Conservation (phyloP, 148 eudicot genomes). For the Rhododendron simsii region DNA sequence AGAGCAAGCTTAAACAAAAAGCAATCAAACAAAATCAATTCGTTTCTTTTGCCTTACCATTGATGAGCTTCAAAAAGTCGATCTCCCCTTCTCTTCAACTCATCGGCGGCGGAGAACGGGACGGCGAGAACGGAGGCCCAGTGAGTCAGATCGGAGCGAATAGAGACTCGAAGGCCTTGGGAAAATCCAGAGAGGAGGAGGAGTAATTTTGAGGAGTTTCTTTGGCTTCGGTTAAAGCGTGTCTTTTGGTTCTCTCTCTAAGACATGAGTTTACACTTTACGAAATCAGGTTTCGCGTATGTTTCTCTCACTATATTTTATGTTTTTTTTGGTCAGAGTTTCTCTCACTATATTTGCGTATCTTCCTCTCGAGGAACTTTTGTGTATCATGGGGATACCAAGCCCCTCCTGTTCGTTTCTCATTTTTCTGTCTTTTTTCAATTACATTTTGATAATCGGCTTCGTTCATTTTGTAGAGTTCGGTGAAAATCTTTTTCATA, state of each 20-base stretch:
- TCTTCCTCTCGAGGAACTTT: background rate
- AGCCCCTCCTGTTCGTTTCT: too few species aligned
- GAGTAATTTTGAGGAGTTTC: background rate
- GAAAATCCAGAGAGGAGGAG: background rate
- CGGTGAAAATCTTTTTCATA: too few species aligned
- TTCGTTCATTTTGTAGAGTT: too few species aligned
- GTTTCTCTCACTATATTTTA: background rate
- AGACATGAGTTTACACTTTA: background rate
- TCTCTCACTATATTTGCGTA: background rate
- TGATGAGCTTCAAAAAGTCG: conserved; percentile 8
- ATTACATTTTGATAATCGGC: too few species aligned
- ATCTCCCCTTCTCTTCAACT: conserved; percentile 33
- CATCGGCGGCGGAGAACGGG: conserved; percentile 22
- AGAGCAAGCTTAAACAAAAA: background rate
- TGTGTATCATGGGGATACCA: background rate
- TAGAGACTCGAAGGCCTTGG: background rate
- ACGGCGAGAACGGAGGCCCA: conserved; percentile 15
- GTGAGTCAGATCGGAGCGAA: conserved; percentile 40
- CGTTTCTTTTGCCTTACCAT: conserved; percentile 28
- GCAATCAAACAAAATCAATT: conserved; percentile 8
- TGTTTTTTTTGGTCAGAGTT: background rate
- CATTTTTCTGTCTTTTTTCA: too few species aligned
- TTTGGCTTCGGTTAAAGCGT: background rate
- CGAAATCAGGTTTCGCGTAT: background rate
- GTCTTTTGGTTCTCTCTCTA: conserved; percentile 10